A percentile compares a stretch with the other conserved stretches of the same genome.
These are phyloP conservation scores for Hypoxylon lienhwacheense DNA, from an alignment of 495 filamentous ascomycete species.

Conservation along the genomic window DNA sequence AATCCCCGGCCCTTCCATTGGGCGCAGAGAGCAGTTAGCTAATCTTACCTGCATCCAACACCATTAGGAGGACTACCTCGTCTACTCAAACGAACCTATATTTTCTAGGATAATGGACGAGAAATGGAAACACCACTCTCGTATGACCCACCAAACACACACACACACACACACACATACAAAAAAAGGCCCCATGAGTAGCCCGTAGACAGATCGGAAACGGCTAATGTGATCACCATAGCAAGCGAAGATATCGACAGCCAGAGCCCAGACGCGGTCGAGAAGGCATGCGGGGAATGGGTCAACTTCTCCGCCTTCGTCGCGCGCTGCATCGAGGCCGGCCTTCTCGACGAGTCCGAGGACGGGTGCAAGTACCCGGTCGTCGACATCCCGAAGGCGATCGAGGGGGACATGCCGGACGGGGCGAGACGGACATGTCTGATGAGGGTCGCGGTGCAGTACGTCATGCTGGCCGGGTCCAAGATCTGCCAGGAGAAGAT, in stretches of 20 bases:
- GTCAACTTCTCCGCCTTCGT: conserved; percentile 7
- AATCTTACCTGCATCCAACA: background rate
- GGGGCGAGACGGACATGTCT: background rate
- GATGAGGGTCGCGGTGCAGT: conserved; percentile 7
- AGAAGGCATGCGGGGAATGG: background rate
- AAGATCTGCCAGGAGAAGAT: conserved; percentile 3
- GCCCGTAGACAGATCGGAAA: too few species aligned
- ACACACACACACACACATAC: too few species aligned
- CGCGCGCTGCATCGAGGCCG: conserved; percentile 1
- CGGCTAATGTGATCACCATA: background rate
- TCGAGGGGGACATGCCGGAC: background rate
- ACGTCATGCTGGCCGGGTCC: background rate
- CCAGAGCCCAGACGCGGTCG: background rate
- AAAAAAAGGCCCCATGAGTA: too few species aligned
- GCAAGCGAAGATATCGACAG: background rate
- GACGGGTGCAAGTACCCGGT: background rate
- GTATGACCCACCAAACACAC: background rate
- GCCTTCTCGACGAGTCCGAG: background rate
- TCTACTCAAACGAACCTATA: background rate
- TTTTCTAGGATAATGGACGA: background rate
- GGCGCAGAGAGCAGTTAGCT: background rate
- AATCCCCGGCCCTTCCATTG: too few species aligned
- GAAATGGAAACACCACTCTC: background rate
- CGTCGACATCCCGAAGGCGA: conserved; percentile 1
- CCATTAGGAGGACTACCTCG: background rate